A percentile compares a stretch with the other conserved stretches of the same genome.
phyloP scores from a whole-genome alignment of 495 filamentous ascomycete genomes.

The Astrothelium macrocarpum region DNA sequence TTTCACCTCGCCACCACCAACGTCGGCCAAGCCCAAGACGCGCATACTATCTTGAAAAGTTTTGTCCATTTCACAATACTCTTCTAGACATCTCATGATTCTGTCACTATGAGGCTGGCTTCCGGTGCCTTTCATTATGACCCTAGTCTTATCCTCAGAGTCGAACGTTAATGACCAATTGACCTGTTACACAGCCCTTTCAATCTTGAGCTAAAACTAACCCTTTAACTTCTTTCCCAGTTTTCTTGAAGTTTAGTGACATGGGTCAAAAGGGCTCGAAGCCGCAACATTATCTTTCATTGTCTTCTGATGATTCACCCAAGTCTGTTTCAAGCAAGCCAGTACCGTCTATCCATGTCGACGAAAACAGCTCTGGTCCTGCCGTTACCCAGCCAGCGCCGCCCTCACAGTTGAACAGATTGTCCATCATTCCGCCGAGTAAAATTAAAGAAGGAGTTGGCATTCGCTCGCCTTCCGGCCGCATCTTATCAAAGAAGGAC shows the following conservation, averaged over 20 bases:
- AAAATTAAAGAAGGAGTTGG: slow-evolving; percentile 17
- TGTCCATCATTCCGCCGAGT: slow-evolving; percentile 30
- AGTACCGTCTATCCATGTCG: neutral
- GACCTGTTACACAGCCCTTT: neutral
- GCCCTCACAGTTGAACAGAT: slow-evolving; percentile 19
- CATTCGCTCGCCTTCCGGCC: slow-evolving; percentile 26
- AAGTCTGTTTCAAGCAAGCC: neutral
- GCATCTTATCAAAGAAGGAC: slow-evolving; percentile 19
- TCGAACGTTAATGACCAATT: neutral
- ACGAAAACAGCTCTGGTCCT: slow-evolving; percentile 13
- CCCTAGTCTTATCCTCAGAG: neutral
- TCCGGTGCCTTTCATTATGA: neutral
- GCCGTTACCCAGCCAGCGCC: slow-evolving; percentile 23
- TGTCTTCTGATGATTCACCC: neutral
- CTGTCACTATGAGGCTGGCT: neutral
- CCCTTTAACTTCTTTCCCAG: neutral
- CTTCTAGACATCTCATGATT: neutral
- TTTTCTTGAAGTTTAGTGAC: neutral
- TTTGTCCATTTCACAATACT: neutral
- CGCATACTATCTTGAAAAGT: neutral
- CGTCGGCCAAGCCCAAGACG: neutral
- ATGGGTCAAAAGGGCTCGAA: neutral
- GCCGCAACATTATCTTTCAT: slow-evolving; percentile 1
- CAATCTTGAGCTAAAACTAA: neutral
- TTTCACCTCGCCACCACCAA: slow-evolving; percentile 5